phyloP scores from a whole-genome alignment of 441 rosid genomes.

The Manihot esculenta region DNA sequence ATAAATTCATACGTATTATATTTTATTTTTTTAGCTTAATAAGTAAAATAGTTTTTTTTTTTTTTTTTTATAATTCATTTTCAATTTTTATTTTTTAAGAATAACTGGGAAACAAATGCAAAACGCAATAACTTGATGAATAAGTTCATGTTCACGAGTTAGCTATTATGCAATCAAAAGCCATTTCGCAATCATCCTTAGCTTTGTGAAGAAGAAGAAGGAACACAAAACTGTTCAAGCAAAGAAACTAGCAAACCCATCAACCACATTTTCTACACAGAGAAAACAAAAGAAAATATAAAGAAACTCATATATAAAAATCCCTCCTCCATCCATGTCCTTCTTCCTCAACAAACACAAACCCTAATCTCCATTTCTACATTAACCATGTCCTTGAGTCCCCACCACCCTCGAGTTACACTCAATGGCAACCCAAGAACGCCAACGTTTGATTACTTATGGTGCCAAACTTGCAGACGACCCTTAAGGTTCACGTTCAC shows the following conservation, averaged over 20 bases:
- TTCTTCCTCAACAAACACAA: slow-evolving; percentile 16
- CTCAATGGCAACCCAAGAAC: slow-evolving; percentile 56
- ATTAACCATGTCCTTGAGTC: slow-evolving; percentile 36
- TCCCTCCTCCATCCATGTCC: neutral
- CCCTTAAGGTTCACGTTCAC: slow-evolving; percentile 49
- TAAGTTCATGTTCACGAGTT: no score
- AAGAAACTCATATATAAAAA: slow-evolving; percentile 38
- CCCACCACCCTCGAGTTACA: slow-evolving; percentile 42
- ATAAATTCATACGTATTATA: no score
- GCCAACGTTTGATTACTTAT: slow-evolving; percentile 57
- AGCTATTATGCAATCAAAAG: neutral
- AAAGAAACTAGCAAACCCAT: neutral
- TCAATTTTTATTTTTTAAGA: no score
- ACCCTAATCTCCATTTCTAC: neutral
- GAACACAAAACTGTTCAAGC: neutral
- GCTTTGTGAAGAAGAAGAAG: slow-evolving; percentile 23
- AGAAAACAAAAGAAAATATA: slow-evolving; percentile 1
- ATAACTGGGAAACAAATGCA: no score
- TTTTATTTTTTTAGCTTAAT: no score
- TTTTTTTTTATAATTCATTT: no score
- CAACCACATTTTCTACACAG: neutral
- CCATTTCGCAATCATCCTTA: slow-evolving; percentile 29
- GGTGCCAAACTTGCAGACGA: slow-evolving; percentile 64
- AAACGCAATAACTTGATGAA: no score
- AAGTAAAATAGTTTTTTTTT: no score